Evolutionary conservation across 2,329 filamentous ascomycete genomes (phyloP), one percentile per base, ranked within the genome.

Genomic region (Fusarium sp.): DNA sequence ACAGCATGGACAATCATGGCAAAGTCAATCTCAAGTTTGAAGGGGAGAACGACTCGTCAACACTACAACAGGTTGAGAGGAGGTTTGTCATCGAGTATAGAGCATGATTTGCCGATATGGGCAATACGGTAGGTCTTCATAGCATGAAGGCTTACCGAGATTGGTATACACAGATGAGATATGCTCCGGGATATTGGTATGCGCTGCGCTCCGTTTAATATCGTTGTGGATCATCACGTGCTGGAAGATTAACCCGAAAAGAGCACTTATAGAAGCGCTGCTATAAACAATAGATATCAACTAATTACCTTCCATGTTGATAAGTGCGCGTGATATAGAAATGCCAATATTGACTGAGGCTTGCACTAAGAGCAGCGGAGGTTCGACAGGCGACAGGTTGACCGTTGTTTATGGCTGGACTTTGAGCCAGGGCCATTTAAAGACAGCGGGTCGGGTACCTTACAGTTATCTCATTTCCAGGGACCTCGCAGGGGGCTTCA

Each of bases 11-110:
- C 56, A 81, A 81, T 39, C 76, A 83, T 63, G 74, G 83, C 40
- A 85, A 84, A 62, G 88, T 90, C 41, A 86, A 86, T 57, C 81
- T 95, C 67, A 89, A 92, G 66, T 95, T 95, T 72, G 92, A 95
- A 75, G 92, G 92, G 15, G 91, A 94, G 72, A 91, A 93, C 75
- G 90, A 90, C 73, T 86, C 83, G 65, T 90, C 89, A 71, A 92
- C 89, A 67, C 86, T 92, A 76, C 91, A 92, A 78, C 87, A 91
- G 68, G 92, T 95, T 24, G 91, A 92, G 71, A 83, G 90, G 61
- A 85, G 92, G 49, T 92, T 92, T 75, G 92, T 95, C 10, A 85
- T 95, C 50, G 92, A 95, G 74, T 91, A 92, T 71, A 82, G 88
- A 43, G 72, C 75, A 19, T 82, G 56, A 20, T 26, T 4, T 30